Evolutionary conservation across 169 alveolate genomes (phyloP).

Genomic region (Babesia bigemina): DNA sequence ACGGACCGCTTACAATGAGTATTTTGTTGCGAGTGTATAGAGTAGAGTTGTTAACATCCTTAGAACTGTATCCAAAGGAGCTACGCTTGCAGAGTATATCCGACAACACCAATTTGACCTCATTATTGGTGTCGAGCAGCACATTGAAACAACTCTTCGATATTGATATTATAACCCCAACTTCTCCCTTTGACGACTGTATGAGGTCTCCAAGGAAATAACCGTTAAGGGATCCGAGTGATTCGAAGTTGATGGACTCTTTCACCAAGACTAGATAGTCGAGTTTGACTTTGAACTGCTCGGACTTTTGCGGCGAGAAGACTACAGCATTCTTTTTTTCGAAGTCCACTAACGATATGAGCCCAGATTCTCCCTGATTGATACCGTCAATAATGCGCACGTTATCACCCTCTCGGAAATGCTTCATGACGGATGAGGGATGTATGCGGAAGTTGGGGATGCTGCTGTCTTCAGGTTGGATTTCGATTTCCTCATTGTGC

Average conservation of each 20-base stretch:
- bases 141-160: conserved; percentile 75
- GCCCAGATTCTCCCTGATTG: conserved; percentile 83
- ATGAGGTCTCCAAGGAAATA: conserved; percentile 81
- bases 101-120: conserved; percentile 57
- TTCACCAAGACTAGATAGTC: conserved; percentile 67
- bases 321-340: conserved; percentile 73
- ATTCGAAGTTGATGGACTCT: conserved; percentile 64
- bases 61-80: conserved; percentile 69
- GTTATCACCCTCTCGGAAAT: conserved; percentile 82
- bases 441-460: conserved; percentile 74
- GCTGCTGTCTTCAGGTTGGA: conserved; percentile 79
- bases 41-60: conserved; percentile 71
- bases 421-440: conserved; percentile 70
- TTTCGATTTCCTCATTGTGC: conserved; percentile 72
- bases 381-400: conserved; percentile 81
- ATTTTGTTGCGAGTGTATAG: conserved; percentile 65
- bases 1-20: conserved; percentile 70
- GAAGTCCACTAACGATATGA: conserved; percentile 74
- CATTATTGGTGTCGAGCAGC: conserved; percentile 60
- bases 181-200: conserved; percentile 77
- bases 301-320: conserved; percentile 76
- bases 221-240: conserved; percentile 77
- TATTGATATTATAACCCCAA: conserved; percentile 81
- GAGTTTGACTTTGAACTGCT: conserved; percentile 70
- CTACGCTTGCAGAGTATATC: conserved; percentile 74